phyloP scores from a whole-genome alignment of 306 rosid genomes.

The Alnus rubra region DNA sequence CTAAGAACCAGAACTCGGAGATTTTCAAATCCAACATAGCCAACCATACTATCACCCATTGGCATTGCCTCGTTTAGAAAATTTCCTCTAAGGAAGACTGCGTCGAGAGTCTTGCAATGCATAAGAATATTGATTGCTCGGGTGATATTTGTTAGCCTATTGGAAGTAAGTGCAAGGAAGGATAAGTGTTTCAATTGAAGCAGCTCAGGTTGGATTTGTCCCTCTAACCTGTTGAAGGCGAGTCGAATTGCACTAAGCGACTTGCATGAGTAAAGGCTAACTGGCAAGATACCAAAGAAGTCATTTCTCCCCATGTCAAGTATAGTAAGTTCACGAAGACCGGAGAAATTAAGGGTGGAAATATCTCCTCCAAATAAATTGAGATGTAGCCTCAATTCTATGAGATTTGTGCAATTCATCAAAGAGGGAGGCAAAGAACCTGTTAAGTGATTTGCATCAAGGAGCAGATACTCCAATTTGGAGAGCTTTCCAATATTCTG shows the following conservation, averaged over 20 bases:
- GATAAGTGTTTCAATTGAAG: background rate
- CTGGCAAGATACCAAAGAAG: constrained; percentile 1
- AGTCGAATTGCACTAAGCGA: background rate
- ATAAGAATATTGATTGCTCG: background rate
- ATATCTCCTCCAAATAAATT: constrained; percentile 8
- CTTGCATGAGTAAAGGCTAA: constrained; percentile 11
- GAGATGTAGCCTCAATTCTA: background rate
- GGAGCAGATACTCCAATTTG: constrained; percentile 5
- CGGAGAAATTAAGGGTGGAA: constrained; percentile 2
- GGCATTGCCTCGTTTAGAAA: background rate
- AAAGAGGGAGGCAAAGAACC: constrained; percentile 6
- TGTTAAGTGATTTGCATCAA: background rate
- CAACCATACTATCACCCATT: background rate
- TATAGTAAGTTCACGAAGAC: background rate
- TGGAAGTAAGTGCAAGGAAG: background rate
- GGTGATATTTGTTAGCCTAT: background rate
- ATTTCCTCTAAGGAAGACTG: background rate
- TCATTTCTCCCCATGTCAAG: background rate
- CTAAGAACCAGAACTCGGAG: background rate
- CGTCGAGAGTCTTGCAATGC: background rate
- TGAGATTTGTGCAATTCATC: constrained; percentile 17
- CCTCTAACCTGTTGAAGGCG: background rate
- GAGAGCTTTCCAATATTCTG: background rate
- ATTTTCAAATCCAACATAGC: background rate
- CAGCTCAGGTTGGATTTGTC: background rate